phyloP scores from a whole-genome alignment of 805 yeast species.

The Komagataella pseudopastoris region DNA sequence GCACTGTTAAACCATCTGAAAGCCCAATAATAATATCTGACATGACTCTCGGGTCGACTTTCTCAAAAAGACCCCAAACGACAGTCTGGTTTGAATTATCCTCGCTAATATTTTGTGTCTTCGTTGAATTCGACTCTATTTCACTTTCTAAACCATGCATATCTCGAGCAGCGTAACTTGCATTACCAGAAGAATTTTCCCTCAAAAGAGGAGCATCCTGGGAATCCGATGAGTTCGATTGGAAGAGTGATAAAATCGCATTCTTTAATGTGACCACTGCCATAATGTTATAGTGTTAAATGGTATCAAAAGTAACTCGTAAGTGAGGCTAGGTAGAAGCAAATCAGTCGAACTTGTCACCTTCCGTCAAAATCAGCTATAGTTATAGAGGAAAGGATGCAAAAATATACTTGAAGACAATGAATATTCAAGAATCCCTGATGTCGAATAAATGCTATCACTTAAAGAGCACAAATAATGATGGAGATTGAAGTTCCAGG shows the following conservation, averaged over 20 bases:
- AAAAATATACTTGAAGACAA: neutral
- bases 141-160: neutral
- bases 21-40: conserved; percentile 88
- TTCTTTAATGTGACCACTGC: neutral
- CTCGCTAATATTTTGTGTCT: neutral
- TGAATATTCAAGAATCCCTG: neutral
- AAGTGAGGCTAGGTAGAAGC: neutral
- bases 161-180: neutral
- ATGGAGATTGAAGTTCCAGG: too few species aligned
- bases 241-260: neutral
- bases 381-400: neutral
- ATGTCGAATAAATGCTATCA: neutral
- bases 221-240: neutral
- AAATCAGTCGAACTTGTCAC: neutral
- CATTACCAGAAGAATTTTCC: neutral
- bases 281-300: neutral
- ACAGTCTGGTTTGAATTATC: neutral
- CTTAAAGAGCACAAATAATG: neutral
- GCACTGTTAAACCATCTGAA: conserved; percentile 92
- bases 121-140: neutral
- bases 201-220: neutral
- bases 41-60: conserved; percentile 83
- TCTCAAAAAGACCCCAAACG: conserved; percentile 23
- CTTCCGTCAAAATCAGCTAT: neutral
- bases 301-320: neutral